phyloP scores from a whole-genome alignment of 1,139 yeast species.

The Meyerozyma smithsonii region DNA sequence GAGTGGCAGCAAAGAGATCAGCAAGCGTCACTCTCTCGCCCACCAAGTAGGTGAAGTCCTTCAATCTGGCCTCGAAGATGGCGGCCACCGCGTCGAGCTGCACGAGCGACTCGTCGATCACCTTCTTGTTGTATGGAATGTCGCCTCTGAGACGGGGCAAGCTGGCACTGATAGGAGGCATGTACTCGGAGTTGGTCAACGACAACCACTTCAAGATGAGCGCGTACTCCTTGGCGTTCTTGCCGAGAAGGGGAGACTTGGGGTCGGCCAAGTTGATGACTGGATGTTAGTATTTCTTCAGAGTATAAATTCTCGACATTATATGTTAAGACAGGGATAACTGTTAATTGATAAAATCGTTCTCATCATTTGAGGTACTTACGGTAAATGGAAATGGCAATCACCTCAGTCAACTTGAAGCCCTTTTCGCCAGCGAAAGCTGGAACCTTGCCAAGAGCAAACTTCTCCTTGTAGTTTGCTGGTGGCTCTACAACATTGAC shows the following conservation, averaged over 20 bases:
- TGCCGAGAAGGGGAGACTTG: constrained; percentile 50
- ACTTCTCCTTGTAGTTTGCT: constrained; percentile 42
- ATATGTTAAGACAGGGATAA: constrained; percentile 88
- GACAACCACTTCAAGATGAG: constrained; percentile 78
- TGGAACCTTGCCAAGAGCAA: constrained; percentile 76
- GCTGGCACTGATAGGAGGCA: constrained; percentile 35
- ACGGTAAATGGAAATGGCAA: constrained; percentile 63
- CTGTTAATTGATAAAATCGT: constrained; percentile 52
- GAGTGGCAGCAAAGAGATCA: constrained; percentile 65
- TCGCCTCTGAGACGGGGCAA: constrained; percentile 34
- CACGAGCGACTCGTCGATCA: constrained; percentile 50
- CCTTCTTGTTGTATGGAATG: constrained; percentile 72
- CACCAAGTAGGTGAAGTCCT: constrained; percentile 78
- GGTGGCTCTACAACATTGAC: constrained; percentile 49
- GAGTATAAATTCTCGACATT: constrained; percentile 65
- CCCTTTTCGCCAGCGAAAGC: constrained; percentile 80
- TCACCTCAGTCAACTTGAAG: constrained; percentile 67
- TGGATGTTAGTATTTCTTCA: constrained; percentile 24
- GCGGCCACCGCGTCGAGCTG: constrained; percentile 35
- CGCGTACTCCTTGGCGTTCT: constrained; percentile 63
- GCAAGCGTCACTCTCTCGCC: constrained; percentile 88
- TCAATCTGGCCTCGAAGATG: constrained; percentile 60
- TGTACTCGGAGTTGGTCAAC: constrained; percentile 68
- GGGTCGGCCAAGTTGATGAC: constrained; percentile 21
- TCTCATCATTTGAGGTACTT: constrained; percentile 49